phyloP scores from a whole-genome alignment of 176 grass and related monocot genomes.

The Oryza brachyantha region DNA sequence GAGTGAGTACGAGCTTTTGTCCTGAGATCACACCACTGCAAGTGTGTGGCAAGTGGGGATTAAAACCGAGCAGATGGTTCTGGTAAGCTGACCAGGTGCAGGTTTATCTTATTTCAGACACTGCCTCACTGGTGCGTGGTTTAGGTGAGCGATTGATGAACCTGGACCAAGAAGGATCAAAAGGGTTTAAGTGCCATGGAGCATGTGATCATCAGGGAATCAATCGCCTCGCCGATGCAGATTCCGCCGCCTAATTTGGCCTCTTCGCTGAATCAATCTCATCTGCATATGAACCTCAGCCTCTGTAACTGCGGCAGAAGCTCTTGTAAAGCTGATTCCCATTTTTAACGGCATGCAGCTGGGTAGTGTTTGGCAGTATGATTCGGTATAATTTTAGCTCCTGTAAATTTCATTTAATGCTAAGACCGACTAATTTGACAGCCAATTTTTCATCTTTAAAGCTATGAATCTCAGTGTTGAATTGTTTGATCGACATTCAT shows the following conservation, averaged over 20 bases:
- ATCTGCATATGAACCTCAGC: neutral
- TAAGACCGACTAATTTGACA: neutral
- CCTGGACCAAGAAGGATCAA: neutral
- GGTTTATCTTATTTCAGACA: neutral
- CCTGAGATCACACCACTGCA: neutral
- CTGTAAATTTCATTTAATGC: neutral
- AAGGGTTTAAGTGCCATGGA: neutral
- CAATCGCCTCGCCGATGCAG: slow-evolving; percentile 1
- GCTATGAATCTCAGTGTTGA: neutral
- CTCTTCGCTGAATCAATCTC: slow-evolving; percentile 7
- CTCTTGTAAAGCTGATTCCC: neutral
- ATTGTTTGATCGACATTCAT: neutral
- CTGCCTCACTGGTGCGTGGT: neutral
- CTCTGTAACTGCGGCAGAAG: neutral
- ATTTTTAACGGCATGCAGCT: slow-evolving; percentile 19
- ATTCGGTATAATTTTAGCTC: neutral
- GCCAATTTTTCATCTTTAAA: neutral
- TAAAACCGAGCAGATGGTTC: neutral
- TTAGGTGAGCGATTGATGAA: neutral
- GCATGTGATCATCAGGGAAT: neutral
- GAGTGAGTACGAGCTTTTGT: neutral
- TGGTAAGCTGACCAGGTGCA: neutral
- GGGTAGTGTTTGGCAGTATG: neutral
- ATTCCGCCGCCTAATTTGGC: slow-evolving; percentile 10
- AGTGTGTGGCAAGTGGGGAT: slow-evolving; percentile 18